phyloP scores from a whole-genome alignment of 2,329 filamentous ascomycete genomes.

The Cercospora sesami region DNA sequence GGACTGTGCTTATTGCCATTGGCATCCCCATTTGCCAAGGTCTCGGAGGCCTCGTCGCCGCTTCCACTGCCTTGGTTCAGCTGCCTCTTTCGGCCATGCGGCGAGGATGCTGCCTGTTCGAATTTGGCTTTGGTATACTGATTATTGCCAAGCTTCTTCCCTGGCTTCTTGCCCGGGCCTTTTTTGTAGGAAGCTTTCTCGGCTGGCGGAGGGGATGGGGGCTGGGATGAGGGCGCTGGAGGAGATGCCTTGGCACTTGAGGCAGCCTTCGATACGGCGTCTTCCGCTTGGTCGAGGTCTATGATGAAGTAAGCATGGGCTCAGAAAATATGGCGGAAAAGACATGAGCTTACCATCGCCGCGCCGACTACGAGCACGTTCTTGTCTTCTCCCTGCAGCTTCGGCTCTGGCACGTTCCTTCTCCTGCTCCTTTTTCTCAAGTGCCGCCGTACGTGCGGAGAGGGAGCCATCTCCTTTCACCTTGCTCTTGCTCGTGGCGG shows the following conservation, averaged over 20 bases:
- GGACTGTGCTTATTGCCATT: constrained; percentile 29
- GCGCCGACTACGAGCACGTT: constrained; percentile 75
- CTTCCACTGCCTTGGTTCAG: constrained; percentile 35
- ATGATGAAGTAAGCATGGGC: constrained; percentile 9
- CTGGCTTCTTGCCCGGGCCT: constrained; percentile 55
- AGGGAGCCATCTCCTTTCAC: constrained; percentile 49
- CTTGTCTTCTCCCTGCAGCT: constrained; percentile 76
- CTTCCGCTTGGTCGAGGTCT: constrained; percentile 59
- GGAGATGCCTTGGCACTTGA: constrained; percentile 41
- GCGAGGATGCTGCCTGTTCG: constrained; percentile 55
- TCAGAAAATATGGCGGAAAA: background rate
- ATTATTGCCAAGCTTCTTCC: constrained; percentile 68
- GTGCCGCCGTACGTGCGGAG: constrained; percentile 61
- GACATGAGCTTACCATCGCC: constrained; percentile 65
- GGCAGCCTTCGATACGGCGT: constrained; percentile 59
- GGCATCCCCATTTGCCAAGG: constrained; percentile 45
- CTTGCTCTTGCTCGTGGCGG: constrained; percentile 28
- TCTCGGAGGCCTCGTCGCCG: constrained; percentile 31
- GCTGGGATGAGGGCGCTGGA: constrained; percentile 46
- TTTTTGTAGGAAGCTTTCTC: constrained; percentile 60
- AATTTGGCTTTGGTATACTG: constrained; percentile 69
- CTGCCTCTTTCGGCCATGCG: constrained; percentile 34
- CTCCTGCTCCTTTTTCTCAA: constrained; percentile 65
- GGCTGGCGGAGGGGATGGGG: constrained; percentile 40
- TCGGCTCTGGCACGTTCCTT: constrained; percentile 72